Evolutionary conservation across 2,329 filamentous ascomycete species (phyloP), one percentile per base, ranked within the genome.

Genomic region (Leptographium flavum): DNA sequence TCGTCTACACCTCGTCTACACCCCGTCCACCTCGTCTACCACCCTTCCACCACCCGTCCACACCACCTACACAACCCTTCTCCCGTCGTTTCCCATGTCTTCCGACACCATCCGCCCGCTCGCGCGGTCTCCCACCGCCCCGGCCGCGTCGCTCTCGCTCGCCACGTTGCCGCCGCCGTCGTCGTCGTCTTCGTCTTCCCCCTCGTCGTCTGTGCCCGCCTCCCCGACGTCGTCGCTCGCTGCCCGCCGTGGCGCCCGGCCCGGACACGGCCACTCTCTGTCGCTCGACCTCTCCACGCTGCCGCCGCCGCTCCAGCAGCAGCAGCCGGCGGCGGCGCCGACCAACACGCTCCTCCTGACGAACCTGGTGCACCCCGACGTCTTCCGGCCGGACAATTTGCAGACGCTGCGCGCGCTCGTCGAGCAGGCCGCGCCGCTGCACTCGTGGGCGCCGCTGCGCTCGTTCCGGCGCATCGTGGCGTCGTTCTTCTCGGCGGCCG

Each of bases 341-440:
- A 83, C 81, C 53, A 92, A 92, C 68, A 92, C 85, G 0, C 78
- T 92, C 46, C 76, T 92, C 57, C 81, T 92, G 58, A 92, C 85
- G 56, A 87, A 87, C 65, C 76, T 92, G 49, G 67, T 79, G 57
- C 76, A 85, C 52, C 65, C 71, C 48, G 78, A 82, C 56, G 79
- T 87, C 65, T 92, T 90, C 70, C 70, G 75, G 47, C 70, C 82
- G 17, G 73, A 81, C 50, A 87, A 86, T 63, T 71, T 90, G 48
- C 74, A 82, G 55, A 77, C 74, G 49, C 83, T 90, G 56, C 80
- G 79, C 58, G 71, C 79, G 45, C 76, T 86, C 48, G 79, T 92
- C 60, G 67, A 74, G 56, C 62, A 73, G 42, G 76, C 79, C n/a
- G 81, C 82, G 3, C 71, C 77, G 42, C 77, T 90, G 52, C 80